A percentile compares a stretch with the other conserved stretches of the same genome.
Conservation (phyloP, 2,329 filamentous ascomycete genomes). For the Aspergillus piperis region DNA sequence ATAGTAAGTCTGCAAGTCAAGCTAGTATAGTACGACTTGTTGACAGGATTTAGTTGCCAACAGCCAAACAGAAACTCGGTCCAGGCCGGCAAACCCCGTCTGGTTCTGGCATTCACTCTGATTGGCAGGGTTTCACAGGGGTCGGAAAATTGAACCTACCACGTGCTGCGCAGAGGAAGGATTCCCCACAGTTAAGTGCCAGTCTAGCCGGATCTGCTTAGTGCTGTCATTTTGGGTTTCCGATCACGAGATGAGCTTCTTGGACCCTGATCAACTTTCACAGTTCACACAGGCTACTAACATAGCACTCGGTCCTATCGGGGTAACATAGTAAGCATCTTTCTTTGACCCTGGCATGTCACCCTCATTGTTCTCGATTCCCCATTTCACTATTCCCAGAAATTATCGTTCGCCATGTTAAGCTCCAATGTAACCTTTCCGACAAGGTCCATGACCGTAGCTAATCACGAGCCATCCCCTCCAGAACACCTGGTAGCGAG, state of each 20-base stretch:
- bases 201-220: background rate
- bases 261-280: background rate
- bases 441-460: background rate
- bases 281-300: background rate
- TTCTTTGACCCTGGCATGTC: background rate
- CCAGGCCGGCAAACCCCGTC: slow-evolving; percentile 12
- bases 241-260: background rate
- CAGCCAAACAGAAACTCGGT: slow-evolving; percentile 30
- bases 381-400: background rate
- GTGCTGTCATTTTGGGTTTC: background rate
- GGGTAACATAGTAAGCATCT: background rate
- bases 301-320: background rate
- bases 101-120: background rate
- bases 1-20: too few relatives aligned
- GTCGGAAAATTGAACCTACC: slow-evolving; percentile 1
- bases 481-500: background rate
- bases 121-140: background rate
- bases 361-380: background rate
- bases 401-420: background rate
- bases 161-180: background rate
- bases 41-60: slow-evolving; percentile 1
- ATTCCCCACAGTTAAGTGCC: background rate
- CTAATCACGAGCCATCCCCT: background rate
- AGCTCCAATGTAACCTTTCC: background rate
- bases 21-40: too few relatives aligned